phyloP scores from a whole-genome alignment of 2,329 filamentous ascomycete species.

The Incumbomyces delicatus region DNA sequence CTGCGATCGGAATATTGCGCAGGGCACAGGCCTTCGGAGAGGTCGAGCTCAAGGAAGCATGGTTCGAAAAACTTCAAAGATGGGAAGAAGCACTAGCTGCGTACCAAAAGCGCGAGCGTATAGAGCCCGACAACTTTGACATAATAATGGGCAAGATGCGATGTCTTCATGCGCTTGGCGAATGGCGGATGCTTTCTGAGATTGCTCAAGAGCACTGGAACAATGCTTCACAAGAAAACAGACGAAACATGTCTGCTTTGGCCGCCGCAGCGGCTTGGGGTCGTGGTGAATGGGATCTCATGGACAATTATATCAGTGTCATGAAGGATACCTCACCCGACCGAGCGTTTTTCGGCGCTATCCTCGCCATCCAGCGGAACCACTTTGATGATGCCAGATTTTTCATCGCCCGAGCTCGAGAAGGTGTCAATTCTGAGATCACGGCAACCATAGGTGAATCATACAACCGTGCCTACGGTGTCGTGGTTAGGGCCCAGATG shows the following conservation, averaged over 20 bases:
- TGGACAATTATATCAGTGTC: conserved; percentile 92
- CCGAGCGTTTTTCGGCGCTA: conserved; percentile 93
- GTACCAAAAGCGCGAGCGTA: conserved; percentile 75
- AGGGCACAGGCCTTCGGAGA: conserved; percentile 95
- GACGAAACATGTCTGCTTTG: conserved; percentile 81
- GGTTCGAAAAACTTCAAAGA: conserved; percentile 96
- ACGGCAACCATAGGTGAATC: conserved; percentile 96
- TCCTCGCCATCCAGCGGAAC: conserved; percentile 87
- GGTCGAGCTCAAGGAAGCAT: conserved; percentile 92
- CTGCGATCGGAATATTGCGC: conserved; percentile 91
- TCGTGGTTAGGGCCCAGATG: conserved; percentile 98
- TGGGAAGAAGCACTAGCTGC: conserved; percentile 96
- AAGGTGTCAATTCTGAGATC: conserved; percentile 89
- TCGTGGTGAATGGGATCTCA: conserved; percentile 90
- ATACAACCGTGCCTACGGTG: conserved; percentile 92
- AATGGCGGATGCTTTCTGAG: conserved; percentile 88
- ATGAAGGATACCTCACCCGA: conserved; percentile 94
- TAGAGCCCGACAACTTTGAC: conserved; percentile 71
- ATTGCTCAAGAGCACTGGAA: conserved; percentile 91
- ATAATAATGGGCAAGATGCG: conserved; percentile 99
- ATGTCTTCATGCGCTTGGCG: conserved; percentile 88
- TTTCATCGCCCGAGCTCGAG: conserved; percentile 83
- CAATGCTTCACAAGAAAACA: conserved; percentile 76
- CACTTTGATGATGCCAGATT: conserved; percentile 84
- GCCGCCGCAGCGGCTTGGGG: conserved; percentile 96